Evolutionary conservation across 371 early-diverging fungal genomes (phyloP), one percentile per base, ranked within the genome.

Genomic region (Mucor indicus): DNA sequence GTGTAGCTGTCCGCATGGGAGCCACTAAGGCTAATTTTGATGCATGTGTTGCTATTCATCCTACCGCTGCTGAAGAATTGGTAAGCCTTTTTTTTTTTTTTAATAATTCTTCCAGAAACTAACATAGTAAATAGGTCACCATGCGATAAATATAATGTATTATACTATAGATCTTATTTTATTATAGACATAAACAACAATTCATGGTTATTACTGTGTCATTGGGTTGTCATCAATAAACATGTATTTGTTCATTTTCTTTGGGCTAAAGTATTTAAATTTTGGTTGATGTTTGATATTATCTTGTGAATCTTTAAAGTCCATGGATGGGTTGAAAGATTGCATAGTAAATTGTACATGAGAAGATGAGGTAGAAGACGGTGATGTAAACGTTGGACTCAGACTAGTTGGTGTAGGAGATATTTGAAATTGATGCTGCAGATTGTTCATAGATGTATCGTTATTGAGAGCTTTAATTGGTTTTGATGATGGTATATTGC

Each of bases 11-110:
- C 48, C 84, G 86, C 66, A 92, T 90, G 89, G 93, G 95, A 6
- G 95, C 98, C n/a, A 95, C 95, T 50, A 97, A 96, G 74, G 83
- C 79, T 11, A 95, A 98, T 62, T 90, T 99, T 66, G 95, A 96
- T 67, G 83, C 67, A 60, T 89, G 90, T 38, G 95, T 99, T 25
- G 98, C 98, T n/a, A 95, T 98, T 53, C 99, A 99, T 66, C 99
- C 99, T 19, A 97, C 98, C n/a, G 92, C 94, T 48, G 85, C 90
- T 12, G 99, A 99, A 64, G 99, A 90, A 64, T 55, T 90, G 60
- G 90, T 90, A 44, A 44, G 32, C 21, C 40, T 22, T n/a, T 16
- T 11, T 20, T 20, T n/a, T 22, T 33, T 15, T 36, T 10, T 1
- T 23, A 11, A 15, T 15, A 2, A 10, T 13, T n/a, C 11, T 17